Evolutionary conservation across 257 asterid genomes (phyloP).

Genomic region (Nicotiana obtusifolia): DNA sequence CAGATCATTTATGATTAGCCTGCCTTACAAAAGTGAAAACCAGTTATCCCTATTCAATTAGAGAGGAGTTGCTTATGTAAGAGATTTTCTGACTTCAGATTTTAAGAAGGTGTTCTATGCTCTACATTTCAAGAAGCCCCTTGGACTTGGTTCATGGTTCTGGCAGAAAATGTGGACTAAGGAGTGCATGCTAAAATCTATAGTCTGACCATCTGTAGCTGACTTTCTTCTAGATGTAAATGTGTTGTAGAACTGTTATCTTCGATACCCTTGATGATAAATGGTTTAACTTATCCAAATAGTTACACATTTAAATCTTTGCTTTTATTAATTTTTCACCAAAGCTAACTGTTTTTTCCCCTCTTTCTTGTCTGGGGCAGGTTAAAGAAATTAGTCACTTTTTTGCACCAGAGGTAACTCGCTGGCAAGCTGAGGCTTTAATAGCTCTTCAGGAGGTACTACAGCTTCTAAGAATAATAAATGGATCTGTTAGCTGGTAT

Average conservation of each 20-base stretch:
- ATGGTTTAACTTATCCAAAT: background rate
- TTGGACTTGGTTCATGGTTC: background rate
- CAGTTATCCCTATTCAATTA: background rate
- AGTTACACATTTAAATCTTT: background rate
- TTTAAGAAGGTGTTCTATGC: background rate
- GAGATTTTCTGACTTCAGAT: background rate
- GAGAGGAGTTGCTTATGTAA: background rate
- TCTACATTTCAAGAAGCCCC: background rate
- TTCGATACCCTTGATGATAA: background rate
- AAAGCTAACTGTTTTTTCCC: background rate
- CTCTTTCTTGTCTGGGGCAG: conserved; percentile 30
- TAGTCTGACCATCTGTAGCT: background rate
- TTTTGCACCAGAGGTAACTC: conserved; percentile 42
- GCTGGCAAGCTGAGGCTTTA: conserved; percentile 94
- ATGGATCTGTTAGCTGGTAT: background rate
- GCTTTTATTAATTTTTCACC: background rate
- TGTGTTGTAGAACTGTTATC: conserved; percentile 3
- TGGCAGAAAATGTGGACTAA: background rate
- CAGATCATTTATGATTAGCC: background rate
- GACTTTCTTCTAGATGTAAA: background rate
- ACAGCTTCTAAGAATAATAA: conserved; percentile 12
- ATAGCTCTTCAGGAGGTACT: conserved; percentile 91
- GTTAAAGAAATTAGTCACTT: conserved; percentile 62
- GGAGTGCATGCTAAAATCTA: background rate
- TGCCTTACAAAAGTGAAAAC: background rate